Evolutionary conservation across 208 protist species (phyloP), one percentile per base, ranked within the genome.

Genomic region (Leishmania braziliensis): DNA sequence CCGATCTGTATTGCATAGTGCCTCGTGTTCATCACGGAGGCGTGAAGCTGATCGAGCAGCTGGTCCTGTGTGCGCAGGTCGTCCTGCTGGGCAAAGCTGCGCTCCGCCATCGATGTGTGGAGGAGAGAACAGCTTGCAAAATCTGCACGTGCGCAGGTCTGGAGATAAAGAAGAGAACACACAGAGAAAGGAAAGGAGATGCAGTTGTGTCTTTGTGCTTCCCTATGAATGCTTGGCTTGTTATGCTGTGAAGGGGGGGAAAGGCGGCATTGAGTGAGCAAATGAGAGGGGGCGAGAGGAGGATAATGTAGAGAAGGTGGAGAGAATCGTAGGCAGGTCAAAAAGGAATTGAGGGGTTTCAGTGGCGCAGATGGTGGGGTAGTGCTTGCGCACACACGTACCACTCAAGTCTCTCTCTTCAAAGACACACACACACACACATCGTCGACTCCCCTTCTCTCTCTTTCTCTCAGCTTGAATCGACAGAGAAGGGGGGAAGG

Each of bases 41-140:
- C 87, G 76, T 97, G 94, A 48, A 97, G 86, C 82, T 97, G 89
- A 80, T 95, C 92, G 33, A 97, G 88, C 51, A 97, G 89, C 26
- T 90, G 85, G 77, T 93, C 91, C 80, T 97, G 92, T 73, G 91
- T 89, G 50, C 85, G 79, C 68, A 87, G 58, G 36, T 91, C 81
- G 6, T 72, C 62, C 33, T 86, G 82, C 69, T 87, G 71, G 3
- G 77, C 78, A 48, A 79, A 66, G 23, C 68, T 63, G 33, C 70
- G 66, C 56, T 86, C 68, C 29, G 76, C 75, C 68, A 88, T 39
- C 36, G 36, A 39, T 39, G 36, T 46, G 29, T 8, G 12, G 51
- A 26, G 29, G 51, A 23, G 51, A 18, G 1, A 60, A 39, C 48
- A 0, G 51, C 29, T 76, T 43, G 56, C 43, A 48, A 14, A 60